phyloP scores from a whole-genome alignment of 2,329 filamentous ascomycete species.

The Ophioceras dolichostomum region DNA sequence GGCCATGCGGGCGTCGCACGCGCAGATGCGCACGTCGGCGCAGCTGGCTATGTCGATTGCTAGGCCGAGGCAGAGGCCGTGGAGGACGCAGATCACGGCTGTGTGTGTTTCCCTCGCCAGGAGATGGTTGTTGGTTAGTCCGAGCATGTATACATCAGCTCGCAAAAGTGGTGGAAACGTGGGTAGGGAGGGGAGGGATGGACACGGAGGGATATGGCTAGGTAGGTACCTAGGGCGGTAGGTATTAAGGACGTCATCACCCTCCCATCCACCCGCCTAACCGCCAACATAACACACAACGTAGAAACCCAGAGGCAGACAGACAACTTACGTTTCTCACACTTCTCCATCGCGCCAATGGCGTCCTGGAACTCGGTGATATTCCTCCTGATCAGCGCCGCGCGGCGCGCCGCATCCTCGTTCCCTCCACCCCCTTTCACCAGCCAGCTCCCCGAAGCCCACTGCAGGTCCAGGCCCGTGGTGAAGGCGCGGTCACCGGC shows the following conservation, averaged over 20 bases:
- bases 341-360: conserved; percentile 66
- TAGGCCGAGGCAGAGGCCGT: conserved; percentile 67
- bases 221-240: too few species aligned
- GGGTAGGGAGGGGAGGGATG: not conserved
- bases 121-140: not conserved
- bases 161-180: not conserved
- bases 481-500: conserved; percentile 78
- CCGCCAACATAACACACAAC: too few species aligned
- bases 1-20: conserved; percentile 46
- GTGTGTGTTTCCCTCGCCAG: not conserved
- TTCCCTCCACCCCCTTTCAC: conserved; percentile 18
- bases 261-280: too few species aligned
- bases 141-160: too few species aligned
- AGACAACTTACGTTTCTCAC: conserved; percentile 73
- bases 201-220: not conserved
- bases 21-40: conserved; percentile 58
- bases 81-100: conserved; percentile 73
- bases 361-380: conserved; percentile 72
- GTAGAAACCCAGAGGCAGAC: too few species aligned
- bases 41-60: conserved; percentile 63
- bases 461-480: conserved; percentile 71
- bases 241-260: too few species aligned
- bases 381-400: conserved; percentile 49
- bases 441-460: conserved; percentile 42
- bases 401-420: conserved; percentile 51